phyloP scores from a whole-genome alignment of 257 asterid species.

The Coffea eugenioides region DNA sequence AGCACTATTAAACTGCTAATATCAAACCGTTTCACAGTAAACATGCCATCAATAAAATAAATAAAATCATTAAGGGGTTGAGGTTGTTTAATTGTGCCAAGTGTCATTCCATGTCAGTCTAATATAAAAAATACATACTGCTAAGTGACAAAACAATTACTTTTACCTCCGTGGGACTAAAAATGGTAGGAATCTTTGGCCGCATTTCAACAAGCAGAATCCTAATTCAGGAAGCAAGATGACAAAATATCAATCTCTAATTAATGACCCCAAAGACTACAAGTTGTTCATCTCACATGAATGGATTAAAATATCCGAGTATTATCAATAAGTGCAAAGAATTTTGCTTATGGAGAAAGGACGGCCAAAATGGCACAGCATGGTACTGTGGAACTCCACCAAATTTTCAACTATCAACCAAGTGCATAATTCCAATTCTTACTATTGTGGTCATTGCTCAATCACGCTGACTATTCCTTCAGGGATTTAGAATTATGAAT shows the following conservation, averaged over 20 bases:
- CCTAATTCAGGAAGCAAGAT: slow-evolving; percentile 10
- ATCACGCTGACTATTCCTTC: slow-evolving; percentile 19
- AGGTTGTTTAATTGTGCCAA: background rate
- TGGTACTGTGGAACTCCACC: slow-evolving; percentile 40
- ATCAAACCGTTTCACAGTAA: background rate
- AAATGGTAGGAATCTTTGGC: slow-evolving; percentile 49
- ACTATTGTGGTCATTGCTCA: slow-evolving; percentile 29
- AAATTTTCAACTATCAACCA: slow-evolving; percentile 48
- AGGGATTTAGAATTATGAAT: slow-evolving; percentile 15
- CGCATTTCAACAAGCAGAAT: slow-evolving; percentile 28
- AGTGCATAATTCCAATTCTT: slow-evolving; percentile 37
- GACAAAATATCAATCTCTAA: slow-evolving; percentile 13
- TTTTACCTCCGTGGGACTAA: slow-evolving; percentile 16
- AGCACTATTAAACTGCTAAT: background rate
- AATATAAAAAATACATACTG: background rate
- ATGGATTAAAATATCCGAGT: background rate
- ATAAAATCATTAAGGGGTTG: background rate
- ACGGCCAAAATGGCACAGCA: slow-evolving; percentile 48
- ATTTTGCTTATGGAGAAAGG: slow-evolving; percentile 28
- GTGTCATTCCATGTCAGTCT: background rate
- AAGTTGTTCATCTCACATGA: slow-evolving; percentile 19
- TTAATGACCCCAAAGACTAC: slow-evolving; percentile 12
- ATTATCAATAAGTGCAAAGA: slow-evolving; percentile 4
- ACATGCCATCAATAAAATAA: background rate
- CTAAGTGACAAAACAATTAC: slow-evolving; percentile 1